Percentiles rank a stretch among this genome's conserved stretches.
These are phyloP conservation scores for Yarrowia galli DNA, from an alignment of 1,139 yeast species.

Conservation along the genomic window DNA sequence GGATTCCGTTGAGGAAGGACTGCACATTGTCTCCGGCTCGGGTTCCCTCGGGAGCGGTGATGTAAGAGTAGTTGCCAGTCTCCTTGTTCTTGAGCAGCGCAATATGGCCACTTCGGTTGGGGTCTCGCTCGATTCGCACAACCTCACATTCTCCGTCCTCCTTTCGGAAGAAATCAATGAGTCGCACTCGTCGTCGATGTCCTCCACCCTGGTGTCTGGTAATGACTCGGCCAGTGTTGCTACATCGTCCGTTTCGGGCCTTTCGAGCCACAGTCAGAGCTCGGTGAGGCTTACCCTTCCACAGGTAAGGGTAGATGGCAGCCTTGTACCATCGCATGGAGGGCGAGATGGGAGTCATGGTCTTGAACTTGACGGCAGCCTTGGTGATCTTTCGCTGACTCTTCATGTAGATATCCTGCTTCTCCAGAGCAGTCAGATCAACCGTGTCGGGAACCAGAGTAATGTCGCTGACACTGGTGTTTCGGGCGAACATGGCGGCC, in stretches of 20 bases:
- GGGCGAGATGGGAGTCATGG: conserved; percentile 84
- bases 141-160: conserved; percentile 79
- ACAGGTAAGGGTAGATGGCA: conserved; percentile 86
- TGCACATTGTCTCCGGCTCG: conserved; percentile 92
- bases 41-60: conserved; percentile 89
- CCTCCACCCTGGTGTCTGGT: conserved; percentile 98
- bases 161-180: conserved; percentile 76
- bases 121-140: conserved; percentile 92
- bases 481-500: conserved; percentile 39
- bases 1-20: conserved; percentile 86
- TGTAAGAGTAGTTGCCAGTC: conserved; percentile 73
- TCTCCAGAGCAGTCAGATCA: conserved; percentile 70
- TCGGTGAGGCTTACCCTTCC: conserved; percentile 82
- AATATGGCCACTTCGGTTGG: conserved; percentile 92
- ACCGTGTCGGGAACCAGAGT: conserved; percentile 45
- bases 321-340: conserved; percentile 88
- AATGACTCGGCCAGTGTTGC: conserved; percentile 85
- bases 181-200: conserved; percentile 83
- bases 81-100: conserved; percentile 76
- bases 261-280: conserved; percentile 78
- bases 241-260: conserved; percentile 80
- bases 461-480: conserved; percentile 40
- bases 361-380: conserved; percentile 59
- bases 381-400: conserved; percentile 77
- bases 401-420: conserved; percentile 73